Base-by-base conservation (phyloP, 768 basidiomycete species). In the Tricholoma saponaceum region DNA sequence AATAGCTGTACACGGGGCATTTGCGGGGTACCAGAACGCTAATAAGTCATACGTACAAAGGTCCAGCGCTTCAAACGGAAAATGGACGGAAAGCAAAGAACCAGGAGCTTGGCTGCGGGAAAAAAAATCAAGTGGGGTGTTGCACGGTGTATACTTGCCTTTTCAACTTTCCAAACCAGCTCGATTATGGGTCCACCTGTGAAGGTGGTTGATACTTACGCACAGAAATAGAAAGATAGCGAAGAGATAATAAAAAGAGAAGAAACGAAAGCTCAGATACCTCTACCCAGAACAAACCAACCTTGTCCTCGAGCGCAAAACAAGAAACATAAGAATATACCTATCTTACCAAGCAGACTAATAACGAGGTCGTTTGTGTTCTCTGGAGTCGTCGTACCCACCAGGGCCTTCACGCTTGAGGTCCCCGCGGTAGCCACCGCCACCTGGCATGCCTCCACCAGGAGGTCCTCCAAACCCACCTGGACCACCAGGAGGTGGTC, bases 361-460 rank as follows among this genome's bases (percentile, higher is more conserved):
- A 73, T 89, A 91, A 67, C 91, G 83, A 66, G 87, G 85, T 68
- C 91, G 87, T 74, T 93, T 93, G 32, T 79, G 66, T 63, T 92
- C 90, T 63, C 90, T 83, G 26, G 47, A 28, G 71, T 92, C 90
- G 67, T 92, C 90, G 72, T 81, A 89, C 72, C 86, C 86, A 75
- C 86, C 85, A 54, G 86, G 80, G 63, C 82, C 84, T 68, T 87
- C 86, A 62, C 90, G 84, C 74, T 91, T 91, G 76, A 90, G 85
- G 68, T 87, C 87, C 35, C 82, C 81, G 60, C 86, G 84, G 71
- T 80, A 84, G 54, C 84, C 84, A 65, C 83, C 82, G 55, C 81
- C 81, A 28, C 76, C 75, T 60, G 73, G 71, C 56, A 76, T 76
- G 20, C 69, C 69, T 23, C 79, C 80, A 44, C 68, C 67, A 55